Percentiles rank a stretch among this genome's conserved stretches.
phyloP scores from a whole-genome alignment of 306 rosid species.

The Purshia tridentata region DNA sequence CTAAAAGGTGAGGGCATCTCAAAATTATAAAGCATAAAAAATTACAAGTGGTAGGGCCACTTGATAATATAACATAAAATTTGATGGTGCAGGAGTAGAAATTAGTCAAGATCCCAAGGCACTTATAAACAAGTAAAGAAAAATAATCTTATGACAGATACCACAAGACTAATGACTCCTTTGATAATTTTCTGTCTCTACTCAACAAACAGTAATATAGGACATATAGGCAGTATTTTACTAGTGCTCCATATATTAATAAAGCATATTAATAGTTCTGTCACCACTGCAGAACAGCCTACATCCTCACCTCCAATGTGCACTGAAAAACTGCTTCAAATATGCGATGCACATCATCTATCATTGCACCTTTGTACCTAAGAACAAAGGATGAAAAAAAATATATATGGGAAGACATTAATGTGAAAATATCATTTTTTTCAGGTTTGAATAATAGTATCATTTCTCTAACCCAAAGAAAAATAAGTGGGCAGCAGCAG shows the following conservation, averaged over 20 bases:
- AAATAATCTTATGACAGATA: no score
- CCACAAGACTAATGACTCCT: no score
- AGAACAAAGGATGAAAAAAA: slow-evolving; percentile 2
- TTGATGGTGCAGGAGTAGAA: no score
- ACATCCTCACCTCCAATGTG: slow-evolving; percentile 78
- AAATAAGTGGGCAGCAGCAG: background rate
- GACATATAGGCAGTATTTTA: background rate
- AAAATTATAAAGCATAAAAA: no score
- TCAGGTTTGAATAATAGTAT: background rate
- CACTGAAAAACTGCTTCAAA: slow-evolving; percentile 99
- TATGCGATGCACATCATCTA: slow-evolving; percentile 92
- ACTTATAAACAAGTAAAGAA: no score
- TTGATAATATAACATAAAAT: no score
- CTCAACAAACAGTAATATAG: no score
- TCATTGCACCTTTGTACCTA: slow-evolving; percentile 90
- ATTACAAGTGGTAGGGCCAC: no score
- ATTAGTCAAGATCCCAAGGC: no score
- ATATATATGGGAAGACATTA: background rate
- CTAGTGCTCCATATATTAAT: background rate
- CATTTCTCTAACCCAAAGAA: background rate
- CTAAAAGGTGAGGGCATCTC: background rate
- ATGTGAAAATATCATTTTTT: background rate
- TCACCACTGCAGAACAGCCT: background rate
- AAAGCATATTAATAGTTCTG: background rate
- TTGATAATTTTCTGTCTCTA: no score